Conservation (phyloP, 768 basidiomycete species). For the Lactifluus pinguis region DNA sequence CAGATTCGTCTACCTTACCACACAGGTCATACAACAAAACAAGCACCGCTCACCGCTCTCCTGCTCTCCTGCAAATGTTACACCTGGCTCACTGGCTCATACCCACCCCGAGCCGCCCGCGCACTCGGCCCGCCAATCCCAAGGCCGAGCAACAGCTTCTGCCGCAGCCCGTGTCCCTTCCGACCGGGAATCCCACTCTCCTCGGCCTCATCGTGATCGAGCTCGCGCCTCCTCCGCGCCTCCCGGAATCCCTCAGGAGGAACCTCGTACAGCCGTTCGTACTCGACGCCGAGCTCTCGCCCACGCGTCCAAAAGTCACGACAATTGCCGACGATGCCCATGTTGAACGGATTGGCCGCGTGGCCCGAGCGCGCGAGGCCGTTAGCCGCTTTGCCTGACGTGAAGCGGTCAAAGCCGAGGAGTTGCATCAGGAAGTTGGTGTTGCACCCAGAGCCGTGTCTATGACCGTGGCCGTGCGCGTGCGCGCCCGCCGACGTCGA, state of each 20-base stretch:
- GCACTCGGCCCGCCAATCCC: slow-evolving; percentile 35
- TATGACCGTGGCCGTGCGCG: slow-evolving; percentile 37
- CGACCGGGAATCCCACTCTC: slow-evolving; percentile 27
- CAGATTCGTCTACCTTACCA: background rate
- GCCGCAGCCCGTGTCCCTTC: slow-evolving; percentile 33
- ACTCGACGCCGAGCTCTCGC: slow-evolving; percentile 80
- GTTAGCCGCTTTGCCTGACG: slow-evolving; percentile 79
- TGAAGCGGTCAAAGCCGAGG: slow-evolving; percentile 90
- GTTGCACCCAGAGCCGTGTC: too few relatives aligned
- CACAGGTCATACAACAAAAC: background rate
- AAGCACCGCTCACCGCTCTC: background rate
- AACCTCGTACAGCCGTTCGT: slow-evolving; percentile 82
- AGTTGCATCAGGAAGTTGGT: slow-evolving; percentile 79
- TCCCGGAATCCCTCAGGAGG: slow-evolving; percentile 78
- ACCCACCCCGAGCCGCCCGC: slow-evolving; percentile 44
- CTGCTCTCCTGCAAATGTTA: slow-evolving; percentile 16
- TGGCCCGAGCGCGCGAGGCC: slow-evolving; percentile 71
- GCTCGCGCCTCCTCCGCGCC: slow-evolving; percentile 51
- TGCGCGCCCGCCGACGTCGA: too few relatives aligned
- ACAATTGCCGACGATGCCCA: slow-evolving; percentile 71
- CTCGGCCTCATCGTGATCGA: slow-evolving; percentile 42
- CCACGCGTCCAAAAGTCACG: slow-evolving; percentile 92
- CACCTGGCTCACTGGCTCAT: slow-evolving; percentile 60
- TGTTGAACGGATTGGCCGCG: slow-evolving; percentile 86
- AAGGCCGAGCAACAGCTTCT: slow-evolving; percentile 47